Conservation (phyloP, 495 filamentous ascomycete genomes). For the Penicillium tannophilum region DNA sequence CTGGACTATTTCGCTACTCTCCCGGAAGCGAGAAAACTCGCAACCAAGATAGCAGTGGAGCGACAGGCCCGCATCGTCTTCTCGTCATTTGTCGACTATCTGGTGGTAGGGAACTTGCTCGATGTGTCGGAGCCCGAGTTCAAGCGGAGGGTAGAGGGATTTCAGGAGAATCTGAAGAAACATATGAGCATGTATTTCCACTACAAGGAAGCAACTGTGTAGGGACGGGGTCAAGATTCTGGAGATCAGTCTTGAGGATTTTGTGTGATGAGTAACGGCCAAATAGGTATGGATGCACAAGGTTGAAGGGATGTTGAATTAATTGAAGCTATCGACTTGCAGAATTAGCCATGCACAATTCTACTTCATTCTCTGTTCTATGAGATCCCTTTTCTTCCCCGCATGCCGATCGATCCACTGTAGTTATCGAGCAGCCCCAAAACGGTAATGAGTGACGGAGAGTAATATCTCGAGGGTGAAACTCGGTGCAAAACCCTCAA, state of each 20-base stretch:
- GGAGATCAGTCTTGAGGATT: too few species aligned
- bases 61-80: neutral
- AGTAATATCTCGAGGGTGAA: neutral
- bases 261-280: too few species aligned
- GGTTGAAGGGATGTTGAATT: too few species aligned
- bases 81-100: neutral
- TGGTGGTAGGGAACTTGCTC: too few species aligned
- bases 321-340: too few species aligned
- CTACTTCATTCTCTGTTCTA: too few species aligned
- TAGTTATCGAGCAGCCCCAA: neutral
- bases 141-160: too few species aligned
- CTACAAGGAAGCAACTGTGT: too few species aligned
- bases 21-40: neutral
- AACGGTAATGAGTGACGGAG: neutral
- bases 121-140: neutral
- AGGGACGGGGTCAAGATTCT: too few species aligned
- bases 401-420: neutral
- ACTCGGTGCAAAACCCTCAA: neutral
- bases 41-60: neutral
- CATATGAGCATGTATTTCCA: neutral
- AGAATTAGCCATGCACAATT: too few species aligned
- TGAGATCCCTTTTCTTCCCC: neutral
- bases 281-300: too few species aligned
- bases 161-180: neutral
- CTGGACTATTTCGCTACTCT: neutral